These are phyloP conservation scores for Diversispora eburnea DNA, from an alignment of 192 early-diverging fungal species.

Conservation along the genomic window DNA sequence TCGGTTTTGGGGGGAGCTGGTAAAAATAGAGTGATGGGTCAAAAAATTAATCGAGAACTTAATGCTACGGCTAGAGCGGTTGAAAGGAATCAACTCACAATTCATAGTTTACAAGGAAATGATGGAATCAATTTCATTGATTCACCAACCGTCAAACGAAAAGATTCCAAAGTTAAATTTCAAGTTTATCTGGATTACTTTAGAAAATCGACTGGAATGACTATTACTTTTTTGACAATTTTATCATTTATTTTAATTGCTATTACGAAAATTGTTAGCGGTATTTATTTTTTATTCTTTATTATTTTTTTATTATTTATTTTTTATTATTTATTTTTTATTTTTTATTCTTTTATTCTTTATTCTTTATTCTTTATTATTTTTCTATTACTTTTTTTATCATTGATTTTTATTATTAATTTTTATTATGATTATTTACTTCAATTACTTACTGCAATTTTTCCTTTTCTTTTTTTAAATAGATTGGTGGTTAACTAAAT, in stretches of 20 bases:
- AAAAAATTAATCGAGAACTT: constrained; percentile 38
- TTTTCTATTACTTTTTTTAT: too few species aligned
- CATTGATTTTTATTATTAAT: background rate
- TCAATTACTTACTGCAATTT: background rate
- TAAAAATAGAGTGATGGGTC: constrained; percentile 33
- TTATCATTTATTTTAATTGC: constrained; percentile 58
- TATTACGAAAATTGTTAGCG: constrained; percentile 52
- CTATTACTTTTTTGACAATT: constrained; percentile 44
- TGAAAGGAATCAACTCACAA: constrained; percentile 69
- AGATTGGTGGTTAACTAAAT: constrained; percentile 47
- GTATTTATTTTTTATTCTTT: background rate
- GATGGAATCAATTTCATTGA: constrained; percentile 34
- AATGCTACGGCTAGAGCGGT: constrained; percentile 63
- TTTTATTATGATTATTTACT: background rate
- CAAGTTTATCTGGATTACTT: constrained; percentile 38
- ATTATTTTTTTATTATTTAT: too few species aligned
- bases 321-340: background rate
- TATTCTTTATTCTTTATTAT: background rate
- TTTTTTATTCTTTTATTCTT: too few species aligned
- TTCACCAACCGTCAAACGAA: constrained; percentile 32
- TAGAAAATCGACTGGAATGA: constrained; percentile 46
- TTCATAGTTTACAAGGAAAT: constrained; percentile 57
- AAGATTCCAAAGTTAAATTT: constrained; percentile 33
- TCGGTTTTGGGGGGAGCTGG: constrained; percentile 52
- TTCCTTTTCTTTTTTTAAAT: constrained; percentile 13